Evolutionary conservation across 495 filamentous ascomycete genomes (phyloP).

Genomic region (Pseudomonodictys pantanalensis): DNA sequence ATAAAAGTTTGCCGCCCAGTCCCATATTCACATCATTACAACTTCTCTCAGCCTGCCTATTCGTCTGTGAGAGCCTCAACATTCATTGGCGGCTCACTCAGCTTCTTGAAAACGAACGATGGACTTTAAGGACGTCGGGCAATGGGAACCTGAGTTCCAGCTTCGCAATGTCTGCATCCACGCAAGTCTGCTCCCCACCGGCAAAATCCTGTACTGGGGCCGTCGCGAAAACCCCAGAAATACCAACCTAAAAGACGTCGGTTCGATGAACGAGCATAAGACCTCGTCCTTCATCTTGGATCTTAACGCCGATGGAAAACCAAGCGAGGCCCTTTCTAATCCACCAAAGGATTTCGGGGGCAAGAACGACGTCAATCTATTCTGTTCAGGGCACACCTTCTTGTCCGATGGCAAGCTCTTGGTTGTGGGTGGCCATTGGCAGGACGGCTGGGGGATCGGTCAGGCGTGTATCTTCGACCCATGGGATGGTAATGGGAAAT

Average conservation of each 20-base stretch:
- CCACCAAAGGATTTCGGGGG: background rate
- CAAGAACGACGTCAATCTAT: background rate
- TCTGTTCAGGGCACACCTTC: background rate
- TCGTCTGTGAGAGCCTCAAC: too few species aligned
- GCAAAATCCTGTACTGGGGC: background rate
- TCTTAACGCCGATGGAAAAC: background rate
- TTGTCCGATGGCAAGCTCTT: background rate
- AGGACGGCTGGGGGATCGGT: background rate
- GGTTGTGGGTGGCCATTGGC: background rate
- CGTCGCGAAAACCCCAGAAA: background rate
- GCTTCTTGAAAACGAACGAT: too few species aligned
- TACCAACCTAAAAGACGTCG: background rate
- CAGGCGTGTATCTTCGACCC: background rate
- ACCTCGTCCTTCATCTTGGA: background rate
- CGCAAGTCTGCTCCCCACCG: background rate
- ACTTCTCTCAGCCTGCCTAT: too few species aligned
- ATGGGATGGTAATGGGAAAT: background rate
- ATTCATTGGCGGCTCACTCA: too few species aligned
- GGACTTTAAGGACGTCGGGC: background rate
- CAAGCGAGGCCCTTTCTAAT: background rate
- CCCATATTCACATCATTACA: too few species aligned
- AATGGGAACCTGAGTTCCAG: background rate
- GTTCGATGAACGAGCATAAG: background rate
- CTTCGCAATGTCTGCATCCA: background rate
- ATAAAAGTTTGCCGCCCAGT: too few species aligned